Evolutionary conservation across 2,329 filamentous ascomycete genomes (phyloP).

Genomic region (Fusarium paranaense): DNA sequence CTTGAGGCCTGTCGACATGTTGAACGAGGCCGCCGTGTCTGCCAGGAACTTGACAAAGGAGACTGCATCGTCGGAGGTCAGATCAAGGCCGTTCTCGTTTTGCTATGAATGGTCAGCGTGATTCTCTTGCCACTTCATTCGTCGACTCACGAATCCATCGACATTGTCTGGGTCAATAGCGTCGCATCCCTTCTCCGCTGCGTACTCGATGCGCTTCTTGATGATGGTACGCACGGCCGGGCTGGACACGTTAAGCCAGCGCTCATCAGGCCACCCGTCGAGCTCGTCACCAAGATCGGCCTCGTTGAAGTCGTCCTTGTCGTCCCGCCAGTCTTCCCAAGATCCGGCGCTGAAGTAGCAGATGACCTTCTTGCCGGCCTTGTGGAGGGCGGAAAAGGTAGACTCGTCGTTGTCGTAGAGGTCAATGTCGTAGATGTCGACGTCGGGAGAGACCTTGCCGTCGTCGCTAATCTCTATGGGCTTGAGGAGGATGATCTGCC

Average conservation of each 20-base stretch:
- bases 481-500: conserved; percentile 70
- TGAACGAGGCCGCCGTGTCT: conserved; percentile 61
- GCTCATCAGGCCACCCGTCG: conserved; percentile 74
- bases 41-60: conserved; percentile 72
- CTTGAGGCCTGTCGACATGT: conserved; percentile 75
- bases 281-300: conserved; percentile 69
- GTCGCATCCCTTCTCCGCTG: conserved; percentile 73
- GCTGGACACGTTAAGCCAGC: conserved; percentile 72
- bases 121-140: no score
- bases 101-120: conserved; percentile 42
- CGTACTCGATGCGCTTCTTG: conserved; percentile 68
- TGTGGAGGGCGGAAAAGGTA: conserved; percentile 66
- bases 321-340: conserved; percentile 72
- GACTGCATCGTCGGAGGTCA: conserved; percentile 68
- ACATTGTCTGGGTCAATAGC: conserved; percentile 80
- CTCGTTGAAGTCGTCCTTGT: conserved; percentile 64
- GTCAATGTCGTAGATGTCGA: conserved; percentile 61
- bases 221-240: conserved; percentile 72
- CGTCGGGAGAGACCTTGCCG: conserved; percentile 55
- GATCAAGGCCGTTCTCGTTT: conserved; percentile 72
- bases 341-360: conserved; percentile 82
- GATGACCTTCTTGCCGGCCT: conserved; percentile 70
- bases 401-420: conserved; percentile 65
- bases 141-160: conserved; percentile 67
- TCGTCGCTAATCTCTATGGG: conserved; percentile 58